phyloP scores from a whole-genome alignment of 2,329 filamentous ascomycete genomes.

The Talaromyces pinophilus region DNA sequence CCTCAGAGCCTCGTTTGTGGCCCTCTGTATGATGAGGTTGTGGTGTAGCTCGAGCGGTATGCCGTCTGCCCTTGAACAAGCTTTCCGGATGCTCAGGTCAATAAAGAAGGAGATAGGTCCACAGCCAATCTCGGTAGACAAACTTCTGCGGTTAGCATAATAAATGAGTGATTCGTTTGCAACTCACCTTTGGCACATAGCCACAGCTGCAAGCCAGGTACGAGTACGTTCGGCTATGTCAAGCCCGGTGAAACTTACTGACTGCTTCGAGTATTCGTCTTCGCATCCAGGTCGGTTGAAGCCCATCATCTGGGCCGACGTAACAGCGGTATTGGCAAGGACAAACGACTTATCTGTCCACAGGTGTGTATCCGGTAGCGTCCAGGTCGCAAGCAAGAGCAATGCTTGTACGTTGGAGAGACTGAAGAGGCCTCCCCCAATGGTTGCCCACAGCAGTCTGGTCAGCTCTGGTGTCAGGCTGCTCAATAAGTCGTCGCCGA shows the following conservation, averaged over 20 bases:
- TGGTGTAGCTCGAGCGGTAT: not conserved
- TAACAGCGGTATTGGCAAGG: not conserved
- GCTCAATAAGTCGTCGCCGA: not conserved
- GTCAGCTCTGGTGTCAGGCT: not conserved
- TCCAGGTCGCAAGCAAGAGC: not conserved
- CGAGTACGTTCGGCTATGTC: not conserved
- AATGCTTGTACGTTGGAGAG: not conserved
- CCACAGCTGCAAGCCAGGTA: not conserved
- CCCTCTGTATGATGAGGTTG: not conserved
- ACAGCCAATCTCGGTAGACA: too few relatives aligned
- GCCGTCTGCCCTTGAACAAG: too few relatives aligned
- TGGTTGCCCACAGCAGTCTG: not conserved
- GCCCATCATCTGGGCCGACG: not conserved
- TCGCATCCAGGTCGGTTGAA: not conserved
- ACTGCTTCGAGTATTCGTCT: not conserved
- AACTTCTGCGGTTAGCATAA: too few relatives aligned
- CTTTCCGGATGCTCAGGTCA: too few relatives aligned
- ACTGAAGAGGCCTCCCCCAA: not conserved
- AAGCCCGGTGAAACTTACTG: not conserved
- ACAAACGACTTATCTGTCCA: constrained; percentile 2
- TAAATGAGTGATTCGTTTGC: not conserved
- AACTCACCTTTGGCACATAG: not conserved
- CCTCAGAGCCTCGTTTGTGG: too few relatives aligned
- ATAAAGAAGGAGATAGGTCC: too few relatives aligned
- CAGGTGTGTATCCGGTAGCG: not conserved